A percentile compares a stretch with the other conserved stretches of the same genome.
These are phyloP conservation scores for Baorangia bicolor DNA, from an alignment of 768 basidiomycete species.

Conservation along the genomic window DNA sequence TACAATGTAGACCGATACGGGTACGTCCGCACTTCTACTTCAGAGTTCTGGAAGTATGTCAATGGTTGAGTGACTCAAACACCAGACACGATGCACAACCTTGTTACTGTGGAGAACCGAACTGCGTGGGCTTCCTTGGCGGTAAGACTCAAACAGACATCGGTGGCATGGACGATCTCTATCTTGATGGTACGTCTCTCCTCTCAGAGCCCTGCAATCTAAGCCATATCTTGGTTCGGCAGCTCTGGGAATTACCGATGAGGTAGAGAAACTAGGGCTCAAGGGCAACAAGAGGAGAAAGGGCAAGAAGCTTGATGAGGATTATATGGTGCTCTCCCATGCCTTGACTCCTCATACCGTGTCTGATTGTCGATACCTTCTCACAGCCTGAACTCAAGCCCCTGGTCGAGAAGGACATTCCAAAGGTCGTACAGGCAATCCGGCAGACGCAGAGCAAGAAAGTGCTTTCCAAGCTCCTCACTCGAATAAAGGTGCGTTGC, in stretches of 20 bases:
- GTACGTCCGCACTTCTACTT: slow-evolving; percentile 43
- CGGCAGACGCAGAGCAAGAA: slow-evolving; percentile 83
- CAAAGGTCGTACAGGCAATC: slow-evolving; percentile 89
- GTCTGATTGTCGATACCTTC: not conserved
- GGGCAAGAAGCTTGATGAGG: slow-evolving; percentile 91
- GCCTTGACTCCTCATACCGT: not conserved
- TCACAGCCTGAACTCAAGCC: slow-evolving; percentile 74
- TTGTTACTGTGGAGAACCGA: slow-evolving; percentile 94
- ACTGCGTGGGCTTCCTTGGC: slow-evolving; percentile 94
- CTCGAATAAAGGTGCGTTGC: slow-evolving; percentile 71
- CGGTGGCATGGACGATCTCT: slow-evolving; percentile 90
- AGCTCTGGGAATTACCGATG: slow-evolving; percentile 95
- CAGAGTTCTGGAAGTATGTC: not conserved
- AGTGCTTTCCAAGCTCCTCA: slow-evolving; percentile 79
- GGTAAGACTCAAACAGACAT: slow-evolving; percentile 99
- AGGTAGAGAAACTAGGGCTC: slow-evolving; percentile 76
- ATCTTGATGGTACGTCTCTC: slow-evolving; percentile 70
- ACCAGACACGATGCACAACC: slow-evolving; percentile 87
- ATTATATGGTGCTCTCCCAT: slow-evolving; percentile 66
- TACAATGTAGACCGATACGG: slow-evolving; percentile 99
- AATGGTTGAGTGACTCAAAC: not conserved
- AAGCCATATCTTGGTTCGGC: not conserved
- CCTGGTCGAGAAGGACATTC: slow-evolving; percentile 74
- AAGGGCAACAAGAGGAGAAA: slow-evolving; percentile 91
- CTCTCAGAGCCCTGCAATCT: not conserved